A percentile compares a stretch with the other conserved stretches of the same genome.
These are phyloP conservation scores for Fusarium liriodendri DNA, from an alignment of 2,329 filamentous ascomycete species.

Conservation along the genomic window DNA sequence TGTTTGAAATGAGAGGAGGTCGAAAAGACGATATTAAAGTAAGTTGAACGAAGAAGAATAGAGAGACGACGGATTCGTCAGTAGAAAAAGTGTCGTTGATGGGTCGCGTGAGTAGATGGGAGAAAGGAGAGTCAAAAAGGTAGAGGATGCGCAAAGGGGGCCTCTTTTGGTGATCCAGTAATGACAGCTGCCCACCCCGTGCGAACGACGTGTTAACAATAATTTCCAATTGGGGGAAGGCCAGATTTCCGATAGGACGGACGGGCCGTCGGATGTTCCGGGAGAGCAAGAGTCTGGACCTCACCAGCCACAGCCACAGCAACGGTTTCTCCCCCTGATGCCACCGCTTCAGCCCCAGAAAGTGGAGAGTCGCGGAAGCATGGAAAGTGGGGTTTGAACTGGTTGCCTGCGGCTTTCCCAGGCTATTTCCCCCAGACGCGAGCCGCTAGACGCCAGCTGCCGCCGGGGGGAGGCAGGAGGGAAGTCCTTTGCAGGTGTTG, in stretches of 20 bases:
- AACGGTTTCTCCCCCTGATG: neutral
- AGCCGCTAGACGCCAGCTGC: slow-evolving; percentile 36
- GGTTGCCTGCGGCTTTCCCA: slow-evolving; percentile 24
- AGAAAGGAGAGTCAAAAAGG: slow-evolving; percentile 34
- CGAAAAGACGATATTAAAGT: slow-evolving; percentile 22
- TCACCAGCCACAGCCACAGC: neutral
- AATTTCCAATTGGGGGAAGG: slow-evolving; percentile 35
- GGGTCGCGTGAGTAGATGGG: slow-evolving; percentile 18
- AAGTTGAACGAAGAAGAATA: slow-evolving; percentile 4
- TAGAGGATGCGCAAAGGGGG: slow-evolving; percentile 32
- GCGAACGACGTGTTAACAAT: slow-evolving; percentile 40
- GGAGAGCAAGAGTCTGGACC: neutral
- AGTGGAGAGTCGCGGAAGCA: slow-evolving; percentile 12
- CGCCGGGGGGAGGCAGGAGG: slow-evolving; percentile 2
- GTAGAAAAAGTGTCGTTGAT: slow-evolving; percentile 24
- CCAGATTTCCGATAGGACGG: slow-evolving; percentile 13
- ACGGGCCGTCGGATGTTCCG: slow-evolving; percentile 28
- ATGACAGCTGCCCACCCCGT: slow-evolving; percentile 32
- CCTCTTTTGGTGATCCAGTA: slow-evolving; percentile 31
- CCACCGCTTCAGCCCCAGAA: neutral
- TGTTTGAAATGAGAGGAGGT: slow-evolving; percentile 9
- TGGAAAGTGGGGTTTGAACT: neutral
- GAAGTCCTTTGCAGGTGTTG: neutral
- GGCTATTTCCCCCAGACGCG: slow-evolving; percentile 37
- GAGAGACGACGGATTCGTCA: slow-evolving; percentile 8